Conservation (phyloP, 2,329 filamentous ascomycete genomes). For the Ambrosiella beaveri region DNA sequence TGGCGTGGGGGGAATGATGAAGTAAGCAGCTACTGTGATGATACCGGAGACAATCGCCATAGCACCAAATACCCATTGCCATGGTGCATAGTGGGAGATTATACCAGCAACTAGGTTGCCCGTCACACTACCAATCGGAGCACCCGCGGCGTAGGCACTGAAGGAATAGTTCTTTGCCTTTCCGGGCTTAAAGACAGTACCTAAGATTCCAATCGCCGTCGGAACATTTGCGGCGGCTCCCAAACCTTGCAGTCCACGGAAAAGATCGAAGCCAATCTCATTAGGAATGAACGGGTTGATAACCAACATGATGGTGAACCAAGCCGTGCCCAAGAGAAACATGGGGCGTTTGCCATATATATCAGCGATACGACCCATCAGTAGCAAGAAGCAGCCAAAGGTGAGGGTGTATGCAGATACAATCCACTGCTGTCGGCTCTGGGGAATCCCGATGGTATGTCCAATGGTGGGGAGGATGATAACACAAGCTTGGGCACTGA, state of each 20-base stretch:
- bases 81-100: slow-evolving; percentile 42
- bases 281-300: slow-evolving; percentile 46
- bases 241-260: slow-evolving; percentile 49
- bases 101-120: slow-evolving; percentile 49
- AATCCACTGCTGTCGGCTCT: slow-evolving; percentile 46
- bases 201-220: slow-evolving; percentile 53
- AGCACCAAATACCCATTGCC: slow-evolving; percentile 52
- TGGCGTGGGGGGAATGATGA: slow-evolving; percentile 40
- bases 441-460: slow-evolving; percentile 36
- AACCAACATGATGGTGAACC: slow-evolving; percentile 41
- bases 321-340: slow-evolving; percentile 46
- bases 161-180: slow-evolving; percentile 57
- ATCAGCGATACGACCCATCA: slow-evolving; percentile 52
- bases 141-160: slow-evolving; percentile 44
- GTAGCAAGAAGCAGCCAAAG: slow-evolving; percentile 49
- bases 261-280: slow-evolving; percentile 50
- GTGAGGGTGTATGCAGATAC: slow-evolving; percentile 47
- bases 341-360: slow-evolving; percentile 48
- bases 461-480: slow-evolving; percentile 48
- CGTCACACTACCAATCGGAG: slow-evolving; percentile 45
- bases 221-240: slow-evolving; percentile 54
- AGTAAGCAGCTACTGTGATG: slow-evolving; percentile 37
- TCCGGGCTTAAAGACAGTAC: slow-evolving; percentile 48
- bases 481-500: slow-evolving; percentile 40
- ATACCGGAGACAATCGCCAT: slow-evolving; percentile 41